Evolutionary conservation across 352 stramenopile species (phyloP).

Genomic region (Globisporangium sylvaticum): DNA sequence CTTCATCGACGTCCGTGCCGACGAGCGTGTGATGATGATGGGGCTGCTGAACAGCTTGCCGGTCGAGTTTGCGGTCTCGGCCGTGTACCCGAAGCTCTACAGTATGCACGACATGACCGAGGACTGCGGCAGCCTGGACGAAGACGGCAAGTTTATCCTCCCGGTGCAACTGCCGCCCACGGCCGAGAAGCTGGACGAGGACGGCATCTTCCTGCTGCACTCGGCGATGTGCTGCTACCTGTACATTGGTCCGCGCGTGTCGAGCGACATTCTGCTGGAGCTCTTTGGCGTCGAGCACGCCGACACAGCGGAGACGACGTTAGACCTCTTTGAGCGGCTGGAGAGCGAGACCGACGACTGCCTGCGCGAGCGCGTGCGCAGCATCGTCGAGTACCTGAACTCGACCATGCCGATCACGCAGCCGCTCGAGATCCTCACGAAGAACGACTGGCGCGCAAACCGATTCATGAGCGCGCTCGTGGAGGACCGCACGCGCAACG

Average conservation of each 20-base stretch:
- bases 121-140: conserved; percentile 73
- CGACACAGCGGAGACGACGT: conserved; percentile 67
- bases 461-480: conserved; percentile 85
- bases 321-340: conserved; percentile 64
- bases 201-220: conserved; percentile 86
- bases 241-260: conserved; percentile 77
- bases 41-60: conserved; percentile 72
- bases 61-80: conserved; percentile 80
- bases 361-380: conserved; percentile 59
- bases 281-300: conserved; percentile 84
- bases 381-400: conserved; percentile 75
- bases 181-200: conserved; percentile 82
- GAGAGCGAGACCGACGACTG: conserved; percentile 50
- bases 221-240: conserved; percentile 86
- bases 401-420: conserved; percentile 81
- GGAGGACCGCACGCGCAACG: conserved; percentile 82
- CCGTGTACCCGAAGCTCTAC: conserved; percentile 88
- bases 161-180: conserved; percentile 73
- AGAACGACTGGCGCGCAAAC: conserved; percentile 80
- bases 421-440: conserved; percentile 79
- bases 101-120: conserved; percentile 82
- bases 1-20: conserved; percentile 82
- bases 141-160: conserved; percentile 73
- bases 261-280: conserved; percentile 65
- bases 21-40: conserved; percentile 88